Evolutionary conservation across 2,329 filamentous ascomycete genomes (phyloP), one percentile per base, ranked within the genome.

Genomic region (Cytospora paraplurivora): DNA sequence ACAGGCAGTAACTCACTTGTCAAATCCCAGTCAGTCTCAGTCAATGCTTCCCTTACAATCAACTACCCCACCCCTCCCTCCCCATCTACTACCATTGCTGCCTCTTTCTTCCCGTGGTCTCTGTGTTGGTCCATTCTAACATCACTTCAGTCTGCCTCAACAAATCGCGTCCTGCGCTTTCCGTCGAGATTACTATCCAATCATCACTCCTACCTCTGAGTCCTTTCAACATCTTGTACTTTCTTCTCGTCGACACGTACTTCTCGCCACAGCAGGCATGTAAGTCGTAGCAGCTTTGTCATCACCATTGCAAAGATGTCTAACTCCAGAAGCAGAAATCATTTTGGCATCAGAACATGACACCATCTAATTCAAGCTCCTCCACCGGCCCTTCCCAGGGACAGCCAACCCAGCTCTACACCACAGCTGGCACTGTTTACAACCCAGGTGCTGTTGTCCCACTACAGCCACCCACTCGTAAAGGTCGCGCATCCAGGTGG

Each of bases 391-490:
- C 62, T 37, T 50, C 19, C 49, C 32, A 67, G 53, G 62, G 64
- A 54, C 35, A 34, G 35, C 34, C 51, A 19, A 51, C 65, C 63
- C 74, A 70, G 61, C 77, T 78, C 52, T 85, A 84, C 69, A 85
- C 82, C 17, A 85, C 83, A 8, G 83, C 83, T 27, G 83, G 83
- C n/a, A 84, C 83, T 4, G 75, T 83, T 54, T 85, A 82, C 72
- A 82, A 82, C 38, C 81, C 82, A 3, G 76, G 76, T 63, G 72
- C 76, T 15, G 71, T 76, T 15, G 75, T 78, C 50, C 79, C 80
- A 15, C 74, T 85, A 33, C 82, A 84, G 66, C 77, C 83, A 52
- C 83, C 83, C 37, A 72, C 79, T 62, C 80, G 83, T 61, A 80
- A 82, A 66, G 80, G 80, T 17, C 79, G 83, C 59, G 75, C 77